Evolutionary conservation across 1,139 yeast genomes (phyloP), one percentile per base, ranked within the genome.

Genomic region (Wickerhamomyces sp.): DNA sequence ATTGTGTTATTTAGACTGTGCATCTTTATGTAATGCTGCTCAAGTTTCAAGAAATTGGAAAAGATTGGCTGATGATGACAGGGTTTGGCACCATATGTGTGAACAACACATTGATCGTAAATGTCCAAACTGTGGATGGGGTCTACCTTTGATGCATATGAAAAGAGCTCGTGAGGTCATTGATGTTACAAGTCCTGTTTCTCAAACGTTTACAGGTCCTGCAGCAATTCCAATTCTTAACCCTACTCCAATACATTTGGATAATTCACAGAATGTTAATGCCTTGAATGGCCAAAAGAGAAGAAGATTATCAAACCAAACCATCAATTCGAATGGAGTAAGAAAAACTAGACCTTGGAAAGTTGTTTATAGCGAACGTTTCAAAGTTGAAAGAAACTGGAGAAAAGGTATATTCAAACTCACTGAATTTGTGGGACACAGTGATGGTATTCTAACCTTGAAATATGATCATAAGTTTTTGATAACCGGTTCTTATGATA

Each of bases 51-150:
- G 78, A 39, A 76, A 76, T 42, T 92, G 98, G 98, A 81, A 86
- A 56, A 68, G 70, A 39, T 67, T 92, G 41, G 97, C 98, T 2
- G 97, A 92, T 61, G 97, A 90, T 59, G 97, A 92, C 56, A 67
- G 95, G 39, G 97, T 92, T 7, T 92, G 98, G 98, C 95, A 92
- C 60, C 89, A 92, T 52, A 84, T 92, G 92, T 92, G 98, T 61
- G 96, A 89, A 60, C 98, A 92, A 62, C 98, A 92, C 60, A 92
- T 92, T 43, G 98, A 92, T 63, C 72, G 95, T 44, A 92, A 92
- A 61, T 92, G 98, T 64, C 96, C 97, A 33, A 88, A 87, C 59
- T 92, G 98, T 68, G 98, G 98, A 10, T 92, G 98, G 98, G 98
- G 98, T 6, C 70, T 92, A 51, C 98, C 98, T 3, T 67, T 92